Conservation (phyloP, 148 eudicot species). For the Cornus florida region DNA sequence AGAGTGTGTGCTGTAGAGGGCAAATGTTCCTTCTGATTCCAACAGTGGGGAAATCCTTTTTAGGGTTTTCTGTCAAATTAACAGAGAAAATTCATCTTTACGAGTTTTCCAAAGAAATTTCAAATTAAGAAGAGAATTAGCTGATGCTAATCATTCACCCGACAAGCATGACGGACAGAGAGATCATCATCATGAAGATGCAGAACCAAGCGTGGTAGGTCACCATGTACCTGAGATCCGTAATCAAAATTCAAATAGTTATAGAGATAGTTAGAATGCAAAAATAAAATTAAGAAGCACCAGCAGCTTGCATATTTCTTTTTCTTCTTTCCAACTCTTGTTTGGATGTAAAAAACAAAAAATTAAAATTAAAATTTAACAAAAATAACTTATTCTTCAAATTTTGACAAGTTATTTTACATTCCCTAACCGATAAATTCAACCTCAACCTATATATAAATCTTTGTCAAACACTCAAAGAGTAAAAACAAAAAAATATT, state of each 20-base stretch:
- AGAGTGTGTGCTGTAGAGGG: constrained; percentile 57
- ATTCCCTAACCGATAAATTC: no score
- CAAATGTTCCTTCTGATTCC: constrained; percentile 58
- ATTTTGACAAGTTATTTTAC: no score
- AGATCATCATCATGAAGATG: constrained; percentile 95
- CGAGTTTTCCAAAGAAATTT: neutral
- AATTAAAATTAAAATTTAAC: no score
- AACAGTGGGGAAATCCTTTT: constrained; percentile 60
- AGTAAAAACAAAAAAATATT: no score
- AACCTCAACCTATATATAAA: no score
- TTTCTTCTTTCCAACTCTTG: no score
- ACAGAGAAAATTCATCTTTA: constrained; percentile 11
- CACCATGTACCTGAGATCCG: constrained; percentile 66
- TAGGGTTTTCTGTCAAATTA: constrained; percentile 57
- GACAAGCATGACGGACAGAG: constrained; percentile 79
- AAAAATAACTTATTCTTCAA: no score
- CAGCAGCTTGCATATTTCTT: neutral
- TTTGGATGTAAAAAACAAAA: no score
- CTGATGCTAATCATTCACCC: constrained; percentile 42
- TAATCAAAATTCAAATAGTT: constrained; percentile 10
- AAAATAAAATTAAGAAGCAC: neutral
- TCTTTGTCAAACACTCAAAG: no score
- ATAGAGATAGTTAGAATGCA: neutral
- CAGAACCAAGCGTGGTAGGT: constrained; percentile 78
- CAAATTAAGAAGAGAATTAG: neutral